Conservation (phyloP, 208 protist species). For the Leishmania mexicana region DNA sequence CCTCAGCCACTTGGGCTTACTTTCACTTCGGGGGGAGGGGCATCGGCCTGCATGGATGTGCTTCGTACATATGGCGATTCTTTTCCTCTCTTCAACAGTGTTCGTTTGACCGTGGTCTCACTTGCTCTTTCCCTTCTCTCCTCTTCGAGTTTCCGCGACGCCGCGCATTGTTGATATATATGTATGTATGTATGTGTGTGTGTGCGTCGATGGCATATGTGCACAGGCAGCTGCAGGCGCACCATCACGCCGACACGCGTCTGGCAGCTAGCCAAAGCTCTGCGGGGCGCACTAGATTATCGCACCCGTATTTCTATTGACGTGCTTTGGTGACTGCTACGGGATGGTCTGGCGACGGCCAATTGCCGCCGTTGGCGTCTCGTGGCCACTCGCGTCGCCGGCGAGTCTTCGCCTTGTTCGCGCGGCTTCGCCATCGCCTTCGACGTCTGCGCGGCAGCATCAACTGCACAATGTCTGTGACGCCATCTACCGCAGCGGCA, state of each 20-base stretch:
- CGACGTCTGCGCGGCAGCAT: constrained; percentile 5
- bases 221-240: neutral
- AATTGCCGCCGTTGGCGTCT: neutral
- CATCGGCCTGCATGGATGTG: neutral
- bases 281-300: neutral
- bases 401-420: neutral
- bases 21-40: neutral
- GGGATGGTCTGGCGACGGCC: neutral
- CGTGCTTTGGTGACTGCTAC: neutral
- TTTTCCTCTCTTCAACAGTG: neutral
- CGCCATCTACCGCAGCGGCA: constrained; percentile 54
- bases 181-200: neutral
- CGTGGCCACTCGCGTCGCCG: neutral
- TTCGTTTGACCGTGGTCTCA: neutral
- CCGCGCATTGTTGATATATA: neutral
- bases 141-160: neutral
- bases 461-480: constrained; percentile 38
- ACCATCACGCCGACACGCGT: neutral
- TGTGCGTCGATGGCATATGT: neutral
- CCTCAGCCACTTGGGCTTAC: neutral
- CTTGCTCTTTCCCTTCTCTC: neutral
- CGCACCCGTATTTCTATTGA: neutral
- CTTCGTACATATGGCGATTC: neutral
- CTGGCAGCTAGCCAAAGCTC: neutral
- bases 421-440: neutral